Evolutionary conservation across 768 basidiomycete genomes (phyloP), one percentile per base, ranked within the genome.

Genomic region (Tephrocybe rancida): DNA sequence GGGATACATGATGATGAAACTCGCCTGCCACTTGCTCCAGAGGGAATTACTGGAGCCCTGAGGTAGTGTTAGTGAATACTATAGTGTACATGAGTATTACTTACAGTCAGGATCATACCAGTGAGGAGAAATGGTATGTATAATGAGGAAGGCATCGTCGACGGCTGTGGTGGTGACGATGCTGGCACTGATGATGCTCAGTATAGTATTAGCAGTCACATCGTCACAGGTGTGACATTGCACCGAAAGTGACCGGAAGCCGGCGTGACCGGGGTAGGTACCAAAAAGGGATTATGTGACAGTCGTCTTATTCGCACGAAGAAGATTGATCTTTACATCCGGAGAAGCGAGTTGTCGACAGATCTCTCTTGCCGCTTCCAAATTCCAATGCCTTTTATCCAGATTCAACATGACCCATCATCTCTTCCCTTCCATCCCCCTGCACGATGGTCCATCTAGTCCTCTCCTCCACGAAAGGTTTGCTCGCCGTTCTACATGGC

Each of bases 51-150:
- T 85, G 56, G 89, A 84, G 50, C 90, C 89, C 88, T 90, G 64
- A 0, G 38, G 9, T 49, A 43, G 16, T 9, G 38, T 47, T 54
- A 26, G 54, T 27, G 41, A 21, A 61, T 44, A 39, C 25, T 26
- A 14, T 13, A 30, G 13, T 24, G 19, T 8, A 21, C 10, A 7
- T 22, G 5, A 24, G 3, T 51, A 14, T 29, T 24, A 69, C 77
- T 21, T 54, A 89, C 92, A 16, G 91, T 96, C 54, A 95, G 70
- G 65, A 98, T 90, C 95, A 97, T 97, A 44, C 95, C 95, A 50
- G 77, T 85, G 16, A 98, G 85, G 67, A 98, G 88, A 64, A 89
- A 64, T 27, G 90, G 90, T 49, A 92, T 74, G 67, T 79, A 90
- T 57, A 85, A 65, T 21, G 83, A 80, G 61, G 82, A 74, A 19